Evolutionary conservation across 2,329 filamentous ascomycete species (phyloP).

Genomic region (Metarhizium guizhouense): DNA sequence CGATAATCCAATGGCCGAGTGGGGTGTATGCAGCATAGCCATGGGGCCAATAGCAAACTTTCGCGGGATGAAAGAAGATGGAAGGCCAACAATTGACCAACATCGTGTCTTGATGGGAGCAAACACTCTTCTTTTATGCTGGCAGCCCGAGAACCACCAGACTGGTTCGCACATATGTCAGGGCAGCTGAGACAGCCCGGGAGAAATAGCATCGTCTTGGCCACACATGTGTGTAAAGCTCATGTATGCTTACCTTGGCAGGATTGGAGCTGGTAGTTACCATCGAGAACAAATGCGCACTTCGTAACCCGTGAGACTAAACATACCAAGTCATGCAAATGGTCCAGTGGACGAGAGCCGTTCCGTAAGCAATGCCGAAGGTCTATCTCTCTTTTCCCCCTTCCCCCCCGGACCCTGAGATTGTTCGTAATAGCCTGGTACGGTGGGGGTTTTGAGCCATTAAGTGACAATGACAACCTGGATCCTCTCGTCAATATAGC

Average conservation of each 20-base stretch:
- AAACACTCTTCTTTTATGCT: neutral
- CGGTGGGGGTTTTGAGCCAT: no score
- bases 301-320: no score
- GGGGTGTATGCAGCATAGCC: neutral
- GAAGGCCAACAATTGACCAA: neutral
- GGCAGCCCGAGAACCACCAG: neutral
- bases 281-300: no score
- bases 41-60: no score
- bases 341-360: neutral
- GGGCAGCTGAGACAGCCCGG: neutral
- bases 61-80: neutral
- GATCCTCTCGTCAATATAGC: no score
- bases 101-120: neutral
- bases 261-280: no score
- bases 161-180: neutral
- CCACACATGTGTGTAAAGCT: no score
- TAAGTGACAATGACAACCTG: no score
- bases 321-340: neutral
- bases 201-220: neutral
- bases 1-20: neutral
- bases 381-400: neutral
- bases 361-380: neutral
- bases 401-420: neutral
- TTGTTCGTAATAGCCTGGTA: neutral
- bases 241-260: no score